Evolutionary conservation across 1,284 basidiomycete genomes (phyloP).

Genomic region (Butyriboletus appendiculatus): DNA sequence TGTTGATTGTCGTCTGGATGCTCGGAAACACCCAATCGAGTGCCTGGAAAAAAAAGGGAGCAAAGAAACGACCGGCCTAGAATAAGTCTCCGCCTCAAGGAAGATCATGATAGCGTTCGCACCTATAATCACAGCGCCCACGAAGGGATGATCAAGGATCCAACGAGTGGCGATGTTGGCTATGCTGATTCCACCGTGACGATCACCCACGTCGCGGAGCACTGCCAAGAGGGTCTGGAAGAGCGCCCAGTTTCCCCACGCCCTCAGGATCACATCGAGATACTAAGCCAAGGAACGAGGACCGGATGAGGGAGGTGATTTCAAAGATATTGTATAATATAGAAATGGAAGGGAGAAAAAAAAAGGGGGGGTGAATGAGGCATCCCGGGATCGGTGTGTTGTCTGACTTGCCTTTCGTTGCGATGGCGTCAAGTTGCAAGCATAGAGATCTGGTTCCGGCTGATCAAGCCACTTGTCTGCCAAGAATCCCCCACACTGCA

Average conservation of each 20-base stretch:
- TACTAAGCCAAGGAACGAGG: slow-evolving; percentile 49
- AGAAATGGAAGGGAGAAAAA: background rate
- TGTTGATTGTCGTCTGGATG: slow-evolving; percentile 68
- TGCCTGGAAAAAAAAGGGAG: slow-evolving; percentile 44
- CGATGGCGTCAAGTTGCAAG: slow-evolving; percentile 64
- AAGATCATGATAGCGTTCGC: slow-evolving; percentile 22
- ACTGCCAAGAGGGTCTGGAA: slow-evolving; percentile 66
- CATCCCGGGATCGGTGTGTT: background rate
- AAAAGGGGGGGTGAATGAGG: background rate
- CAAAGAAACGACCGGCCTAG: background rate
- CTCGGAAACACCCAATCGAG: slow-evolving; percentile 74
- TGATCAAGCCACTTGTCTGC: slow-evolving; percentile 71
- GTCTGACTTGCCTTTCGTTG: slow-evolving; percentile 65
- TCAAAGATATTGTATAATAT: background rate
- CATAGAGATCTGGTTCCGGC: slow-evolving; percentile 71
- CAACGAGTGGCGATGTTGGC: slow-evolving; percentile 79
- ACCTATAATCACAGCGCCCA: slow-evolving; percentile 81
- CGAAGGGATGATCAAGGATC: slow-evolving; percentile 77
- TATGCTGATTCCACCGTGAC: slow-evolving; percentile 66
- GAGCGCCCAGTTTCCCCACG: slow-evolving; percentile 75
- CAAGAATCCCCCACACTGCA: slow-evolving; percentile 80
- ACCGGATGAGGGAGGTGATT: background rate
- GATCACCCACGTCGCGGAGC: slow-evolving; percentile 65
- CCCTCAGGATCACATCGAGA: slow-evolving; percentile 76
- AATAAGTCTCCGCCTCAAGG: slow-evolving; percentile 4